Conservation (phyloP, 176 grass and related monocot species). For the Alloteropsis semialata region DNA sequence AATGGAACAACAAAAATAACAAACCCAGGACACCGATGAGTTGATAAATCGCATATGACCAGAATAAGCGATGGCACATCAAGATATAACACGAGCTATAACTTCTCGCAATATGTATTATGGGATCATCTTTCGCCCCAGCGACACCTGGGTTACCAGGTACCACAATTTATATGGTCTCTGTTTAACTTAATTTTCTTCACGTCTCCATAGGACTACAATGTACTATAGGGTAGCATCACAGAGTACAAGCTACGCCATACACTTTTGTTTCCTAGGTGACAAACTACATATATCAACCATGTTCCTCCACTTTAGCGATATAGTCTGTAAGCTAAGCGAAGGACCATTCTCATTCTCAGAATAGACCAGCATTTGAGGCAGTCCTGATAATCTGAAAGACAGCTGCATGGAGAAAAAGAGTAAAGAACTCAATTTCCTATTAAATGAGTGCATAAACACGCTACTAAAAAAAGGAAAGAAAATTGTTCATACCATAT, state of each 20-base stretch:
- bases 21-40: background rate
- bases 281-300: constrained; percentile 33
- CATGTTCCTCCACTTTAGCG: background rate
- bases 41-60: background rate
- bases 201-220: constrained; percentile 8
- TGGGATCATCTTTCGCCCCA: background rate
- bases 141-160: background rate
- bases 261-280: constrained; percentile 16
- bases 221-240: constrained; percentile 3
- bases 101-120: background rate
- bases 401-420: constrained; percentile 61
- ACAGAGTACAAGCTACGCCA: constrained; percentile 23
- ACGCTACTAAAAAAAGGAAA: background rate
- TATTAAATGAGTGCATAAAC: background rate
- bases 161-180: constrained; percentile 17
- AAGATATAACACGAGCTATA: background rate
- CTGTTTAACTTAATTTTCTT: constrained; percentile 19
- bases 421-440: background rate
- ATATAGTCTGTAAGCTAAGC: background rate
- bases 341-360: constrained; percentile 1
- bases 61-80: background rate
- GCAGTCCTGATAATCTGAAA: constrained; percentile 98
- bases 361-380: constrained; percentile 46
- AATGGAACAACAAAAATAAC: background rate
- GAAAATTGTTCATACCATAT: background rate